Evolutionary conservation across 2,329 filamentous ascomycete genomes (phyloP).

Genomic region (Colletotrichum musae): DNA sequence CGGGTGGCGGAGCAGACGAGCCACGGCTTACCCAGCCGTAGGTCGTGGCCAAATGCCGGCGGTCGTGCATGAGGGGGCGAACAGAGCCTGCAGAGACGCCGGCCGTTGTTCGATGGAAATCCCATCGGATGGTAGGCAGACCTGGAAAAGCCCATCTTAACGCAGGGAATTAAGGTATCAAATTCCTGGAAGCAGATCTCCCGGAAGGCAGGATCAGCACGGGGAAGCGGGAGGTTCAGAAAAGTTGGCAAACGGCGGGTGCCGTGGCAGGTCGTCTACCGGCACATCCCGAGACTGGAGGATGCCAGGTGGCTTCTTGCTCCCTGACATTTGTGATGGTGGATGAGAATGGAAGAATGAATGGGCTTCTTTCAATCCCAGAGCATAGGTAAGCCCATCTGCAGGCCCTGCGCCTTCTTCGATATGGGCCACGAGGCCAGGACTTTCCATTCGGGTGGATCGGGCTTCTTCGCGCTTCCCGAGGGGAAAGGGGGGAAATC

Average conservation of each 20-base stretch:
- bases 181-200: conserved; percentile 17
- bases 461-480: conserved; percentile 34
- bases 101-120: not conserved
- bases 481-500: conserved; percentile 11
- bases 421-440: conserved; percentile 19
- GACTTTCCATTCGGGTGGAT: conserved; percentile 20
- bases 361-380: not conserved
- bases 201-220: not conserved
- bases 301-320: no score
- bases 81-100: not conserved
- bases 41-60: conserved; percentile 27
- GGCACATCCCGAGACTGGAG: conserved; percentile 8
- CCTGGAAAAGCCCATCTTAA: conserved; percentile 11
- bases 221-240: not conserved
- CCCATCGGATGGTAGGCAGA: conserved; percentile 19
- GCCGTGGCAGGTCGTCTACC: conserved; percentile 18
- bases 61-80: not conserved
- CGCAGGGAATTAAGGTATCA: conserved; percentile 15
- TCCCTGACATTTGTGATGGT: not conserved
- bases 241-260: conserved; percentile 13
- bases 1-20: conserved; percentile 20
- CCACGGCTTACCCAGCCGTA: conserved; percentile 13
- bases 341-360: conserved; percentile 1
- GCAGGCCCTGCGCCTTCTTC: conserved; percentile 4
- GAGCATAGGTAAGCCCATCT: not conserved